phyloP scores from a whole-genome alignment of 2,329 filamentous ascomycete species.

The Ambrosiella cleistominuta region DNA sequence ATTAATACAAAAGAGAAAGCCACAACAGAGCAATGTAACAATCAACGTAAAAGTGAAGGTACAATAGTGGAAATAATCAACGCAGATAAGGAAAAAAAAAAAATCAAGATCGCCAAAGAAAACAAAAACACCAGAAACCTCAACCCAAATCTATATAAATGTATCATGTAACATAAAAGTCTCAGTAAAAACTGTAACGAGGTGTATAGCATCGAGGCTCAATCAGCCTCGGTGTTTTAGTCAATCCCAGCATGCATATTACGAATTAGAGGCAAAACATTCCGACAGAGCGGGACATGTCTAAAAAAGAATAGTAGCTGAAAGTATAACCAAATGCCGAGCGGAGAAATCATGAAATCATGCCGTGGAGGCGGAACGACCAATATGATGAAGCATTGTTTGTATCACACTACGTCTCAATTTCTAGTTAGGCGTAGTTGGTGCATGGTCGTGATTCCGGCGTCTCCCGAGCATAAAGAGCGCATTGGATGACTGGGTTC shows the following conservation, averaged over 20 bases:
- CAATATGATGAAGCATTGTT: not conserved
- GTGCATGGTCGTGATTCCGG: slow-evolving; percentile 1
- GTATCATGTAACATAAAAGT: not conserved
- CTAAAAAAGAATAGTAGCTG: too few relatives aligned
- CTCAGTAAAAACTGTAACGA: not conserved
- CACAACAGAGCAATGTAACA: not conserved
- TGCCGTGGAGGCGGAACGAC: too few relatives aligned
- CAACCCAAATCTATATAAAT: slow-evolving; percentile 1
- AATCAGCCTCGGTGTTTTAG: too few relatives aligned
- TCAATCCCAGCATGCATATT: too few relatives aligned
- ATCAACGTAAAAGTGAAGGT: not conserved
- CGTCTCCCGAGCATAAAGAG: slow-evolving; percentile 11
- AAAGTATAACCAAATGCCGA: too few relatives aligned
- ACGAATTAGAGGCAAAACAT: too few relatives aligned
- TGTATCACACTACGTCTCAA: not conserved
- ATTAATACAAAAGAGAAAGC: not conserved
- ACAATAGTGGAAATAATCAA: not conserved
- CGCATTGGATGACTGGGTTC: slow-evolving; percentile 12
- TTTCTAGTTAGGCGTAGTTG: not conserved
- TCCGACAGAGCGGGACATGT: too few relatives aligned
- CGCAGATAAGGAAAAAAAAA: not conserved
- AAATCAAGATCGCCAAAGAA: not conserved
- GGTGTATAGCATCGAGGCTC: too few relatives aligned
- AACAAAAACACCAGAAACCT: not conserved
- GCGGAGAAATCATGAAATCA: too few relatives aligned